Conservation (phyloP, 179 eudicot genomes). For the Beta macrorhiza region DNA sequence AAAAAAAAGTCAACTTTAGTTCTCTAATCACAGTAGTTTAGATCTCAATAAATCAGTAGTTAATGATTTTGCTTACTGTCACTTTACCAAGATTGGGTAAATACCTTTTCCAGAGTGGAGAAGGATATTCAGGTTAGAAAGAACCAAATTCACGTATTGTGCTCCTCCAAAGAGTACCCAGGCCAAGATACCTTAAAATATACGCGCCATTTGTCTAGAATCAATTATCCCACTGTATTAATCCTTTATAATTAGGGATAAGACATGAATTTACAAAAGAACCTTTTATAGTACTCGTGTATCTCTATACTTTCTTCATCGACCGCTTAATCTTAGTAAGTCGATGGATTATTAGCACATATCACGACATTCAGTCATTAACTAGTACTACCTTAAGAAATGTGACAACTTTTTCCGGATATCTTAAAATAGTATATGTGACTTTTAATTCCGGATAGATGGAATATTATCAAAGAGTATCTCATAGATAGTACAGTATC, state of each 20-base stretch:
- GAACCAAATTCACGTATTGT: conserved; percentile 2
- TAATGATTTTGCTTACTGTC: conserved; percentile 12
- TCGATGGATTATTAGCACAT: too few species aligned
- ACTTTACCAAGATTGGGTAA: conserved; percentile 10
- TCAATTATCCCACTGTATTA: too few species aligned
- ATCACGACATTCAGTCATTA: too few species aligned
- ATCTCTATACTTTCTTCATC: too few species aligned
- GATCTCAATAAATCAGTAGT: not conserved
- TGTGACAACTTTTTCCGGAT: too few species aligned
- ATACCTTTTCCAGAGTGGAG: conserved; percentile 17
- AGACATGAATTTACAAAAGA: too few species aligned
- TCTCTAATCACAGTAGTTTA: not conserved
- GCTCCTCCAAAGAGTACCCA: conserved; percentile 15
- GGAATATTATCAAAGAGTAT: conserved; percentile 3
- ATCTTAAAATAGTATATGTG: too few species aligned
- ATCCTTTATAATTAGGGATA: too few species aligned
- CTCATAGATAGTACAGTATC: not conserved
- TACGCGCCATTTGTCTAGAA: not conserved
- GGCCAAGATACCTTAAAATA: conserved; percentile 23
- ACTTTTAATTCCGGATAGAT: too few species aligned
- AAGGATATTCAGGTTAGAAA: conserved; percentile 17
- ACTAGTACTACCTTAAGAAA: too few species aligned
- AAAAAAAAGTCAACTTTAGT: not conserved
- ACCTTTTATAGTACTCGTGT: too few species aligned
- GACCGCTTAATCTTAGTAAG: too few species aligned